phyloP scores from a whole-genome alignment of 495 filamentous ascomycete genomes.

The Hypoxylon fuscum region DNA sequence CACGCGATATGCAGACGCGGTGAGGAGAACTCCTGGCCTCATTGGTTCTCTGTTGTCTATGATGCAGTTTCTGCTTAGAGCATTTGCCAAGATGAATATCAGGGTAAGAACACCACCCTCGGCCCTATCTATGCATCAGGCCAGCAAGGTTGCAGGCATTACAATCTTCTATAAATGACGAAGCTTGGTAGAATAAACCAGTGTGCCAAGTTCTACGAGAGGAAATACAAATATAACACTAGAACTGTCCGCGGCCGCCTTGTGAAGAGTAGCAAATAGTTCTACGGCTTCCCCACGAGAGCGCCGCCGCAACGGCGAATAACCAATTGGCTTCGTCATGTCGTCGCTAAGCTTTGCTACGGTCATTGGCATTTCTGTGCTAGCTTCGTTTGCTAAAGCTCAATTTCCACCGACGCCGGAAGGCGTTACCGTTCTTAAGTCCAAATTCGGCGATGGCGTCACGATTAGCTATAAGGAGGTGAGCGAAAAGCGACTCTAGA shows the following conservation, averaged over 20 bases:
- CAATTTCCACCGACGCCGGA: conserved; percentile 68
- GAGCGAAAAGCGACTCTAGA: conserved; percentile 9
- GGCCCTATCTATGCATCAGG: conserved; percentile 15
- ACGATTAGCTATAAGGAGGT: conserved; percentile 73
- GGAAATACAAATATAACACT: conserved; percentile 3
- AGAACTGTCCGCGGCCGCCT: background rate
- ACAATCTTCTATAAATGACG: conserved; percentile 8
- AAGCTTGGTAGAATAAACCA: conserved; percentile 16
- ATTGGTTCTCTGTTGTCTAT: background rate
- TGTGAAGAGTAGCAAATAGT: background rate
- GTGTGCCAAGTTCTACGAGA: conserved; percentile 19
- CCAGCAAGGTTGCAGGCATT: conserved; percentile 8
- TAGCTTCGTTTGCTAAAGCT: conserved; percentile 18
- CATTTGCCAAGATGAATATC: background rate
- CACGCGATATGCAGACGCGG: conserved; percentile 9
- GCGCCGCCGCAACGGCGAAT: background rate
- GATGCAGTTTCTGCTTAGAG: background rate
- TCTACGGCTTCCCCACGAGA: background rate
- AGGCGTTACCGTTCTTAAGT: conserved; percentile 62
- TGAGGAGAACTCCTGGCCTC: background rate
- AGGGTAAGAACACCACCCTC: background rate
- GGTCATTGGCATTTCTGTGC: conserved; percentile 20
- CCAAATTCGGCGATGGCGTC: conserved; percentile 66
- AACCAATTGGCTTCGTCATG: conserved; percentile 9
- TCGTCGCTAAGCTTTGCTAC: conserved; percentile 1